Base-by-base conservation (phyloP, 495 filamentous ascomycete species). In the Cairneyella variabilis region DNA sequence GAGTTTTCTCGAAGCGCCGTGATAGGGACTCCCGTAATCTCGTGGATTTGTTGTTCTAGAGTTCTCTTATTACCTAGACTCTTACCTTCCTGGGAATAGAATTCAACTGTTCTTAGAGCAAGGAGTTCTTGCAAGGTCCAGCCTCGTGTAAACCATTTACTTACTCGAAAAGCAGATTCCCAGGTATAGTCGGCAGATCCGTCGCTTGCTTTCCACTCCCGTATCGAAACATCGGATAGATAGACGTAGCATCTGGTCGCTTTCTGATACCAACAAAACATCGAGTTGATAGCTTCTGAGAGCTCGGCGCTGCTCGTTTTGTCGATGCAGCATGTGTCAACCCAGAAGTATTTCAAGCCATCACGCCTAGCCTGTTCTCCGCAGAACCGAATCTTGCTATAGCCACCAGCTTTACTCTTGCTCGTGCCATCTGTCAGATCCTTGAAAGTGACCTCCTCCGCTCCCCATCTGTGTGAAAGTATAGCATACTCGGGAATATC, bases 21-120 rank as follows among this genome's bases (percentile, higher is more conserved):
- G 22, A 34, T 16, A 11, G 61, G 40, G 25, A 71, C 62, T n/a
- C 46, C 26, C 2, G 62, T 68, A 23, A 59, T 58, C 25, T 37
- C n/a, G n/a, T n/a, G n/a, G n/a, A n/a, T n/a, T n/a, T n/a, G n/a
- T n/a, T n/a, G n/a, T n/a, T n/a, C n/a, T 28, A 64, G 56, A 23
- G 59, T 38, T 20, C 17, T 45, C 44, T 64, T 67, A 44, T 64
- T 42, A 7, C 63, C 67, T 34, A 70, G 56, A 12, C 40, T 20
- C 10, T 22, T 20, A 34, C 61, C 52, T 44, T 69, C 61, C 10
- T 22, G 12, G 6, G 57, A 59, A 42, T 59, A 69, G 53, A 71
- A 70, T 21, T 65, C 40, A 26, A 70, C 64, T n/a, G 11, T 40
- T 14, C 23, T 23, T 18, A 10, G 30, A 25, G 30, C 11, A 40